Evolutionary conservation across 495 filamentous ascomycete genomes (phyloP).

Genomic region (Hypoxylon trugodes): DNA sequence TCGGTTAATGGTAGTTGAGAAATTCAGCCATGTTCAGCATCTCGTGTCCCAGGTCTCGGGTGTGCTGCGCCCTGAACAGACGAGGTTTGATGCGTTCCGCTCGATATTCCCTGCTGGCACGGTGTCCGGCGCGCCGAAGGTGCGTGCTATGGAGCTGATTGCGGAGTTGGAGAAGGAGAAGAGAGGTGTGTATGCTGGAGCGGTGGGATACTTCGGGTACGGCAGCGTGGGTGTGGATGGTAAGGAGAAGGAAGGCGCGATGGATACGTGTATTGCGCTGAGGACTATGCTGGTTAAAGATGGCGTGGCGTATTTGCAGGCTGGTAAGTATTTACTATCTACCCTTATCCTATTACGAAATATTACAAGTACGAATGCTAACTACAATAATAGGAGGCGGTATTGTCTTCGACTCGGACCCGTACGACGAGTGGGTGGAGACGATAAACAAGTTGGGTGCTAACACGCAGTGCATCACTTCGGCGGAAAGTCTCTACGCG

Average conservation of each 20-base stretch:
- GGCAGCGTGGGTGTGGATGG: slow-evolving; percentile 58
- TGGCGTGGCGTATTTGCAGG: slow-evolving; percentile 89
- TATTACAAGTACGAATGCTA: slow-evolving; percentile 13
- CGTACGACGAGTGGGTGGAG: slow-evolving; percentile 94
- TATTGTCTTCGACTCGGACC: slow-evolving; percentile 95
- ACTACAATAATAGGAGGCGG: slow-evolving; percentile 71
- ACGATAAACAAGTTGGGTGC: slow-evolving; percentile 95
- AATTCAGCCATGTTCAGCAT: slow-evolving; percentile 96
- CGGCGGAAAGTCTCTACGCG: slow-evolving; percentile 80
- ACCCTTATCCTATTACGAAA: background rate
- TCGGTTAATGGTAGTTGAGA: slow-evolving; percentile 92
- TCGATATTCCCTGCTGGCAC: slow-evolving; percentile 97
- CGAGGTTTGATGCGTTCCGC: slow-evolving; percentile 93
- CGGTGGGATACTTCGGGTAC: slow-evolving; percentile 92
- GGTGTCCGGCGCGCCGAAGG: slow-evolving; percentile 93
- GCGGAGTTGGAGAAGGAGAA: slow-evolving; percentile 93
- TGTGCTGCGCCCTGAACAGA: slow-evolving; percentile 79
- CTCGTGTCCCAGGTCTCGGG: slow-evolving; percentile 95
- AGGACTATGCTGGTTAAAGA: slow-evolving; percentile 96
- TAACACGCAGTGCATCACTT: slow-evolving; percentile 85
- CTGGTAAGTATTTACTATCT: slow-evolving; percentile 56
- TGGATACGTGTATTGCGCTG: slow-evolving; percentile 99
- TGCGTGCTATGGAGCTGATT: slow-evolving; percentile 95
- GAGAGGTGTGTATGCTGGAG: slow-evolving; percentile 95
- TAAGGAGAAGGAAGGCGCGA: slow-evolving; percentile 73